Conservation (phyloP, 257 asterid species). For the Solanum chmielewskii region DNA sequence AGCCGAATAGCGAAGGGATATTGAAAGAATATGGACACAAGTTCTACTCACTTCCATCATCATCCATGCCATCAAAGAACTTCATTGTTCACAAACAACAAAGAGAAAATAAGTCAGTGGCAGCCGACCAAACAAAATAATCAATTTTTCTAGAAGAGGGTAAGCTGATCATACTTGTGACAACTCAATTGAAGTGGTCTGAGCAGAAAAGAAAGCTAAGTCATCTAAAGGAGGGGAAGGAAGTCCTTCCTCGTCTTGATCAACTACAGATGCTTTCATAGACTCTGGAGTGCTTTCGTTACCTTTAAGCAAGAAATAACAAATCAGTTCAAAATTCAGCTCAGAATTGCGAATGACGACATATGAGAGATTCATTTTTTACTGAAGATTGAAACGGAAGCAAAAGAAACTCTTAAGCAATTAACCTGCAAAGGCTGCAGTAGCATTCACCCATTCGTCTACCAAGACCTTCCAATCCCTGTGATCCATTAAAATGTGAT, state of each 20-base stretch:
- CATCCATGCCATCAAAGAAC: conserved; percentile 98
- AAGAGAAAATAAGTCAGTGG: conserved; percentile 13
- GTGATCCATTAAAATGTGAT: conserved; percentile 15
- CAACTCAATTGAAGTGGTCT: conserved; percentile 52
- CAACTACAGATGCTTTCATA: conserved; percentile 43
- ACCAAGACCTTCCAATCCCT: conserved; percentile 80
- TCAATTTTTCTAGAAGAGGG: not conserved
- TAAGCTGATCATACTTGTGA: conserved; percentile 39
- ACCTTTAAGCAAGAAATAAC: not conserved
- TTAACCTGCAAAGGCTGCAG: conserved; percentile 48
- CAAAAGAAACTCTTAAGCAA: not conserved
- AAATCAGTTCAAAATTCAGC: not conserved
- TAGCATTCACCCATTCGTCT: conserved; percentile 54
- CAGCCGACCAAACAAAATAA: not conserved
- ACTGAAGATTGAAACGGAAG: not conserved
- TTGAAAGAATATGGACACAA: conserved; percentile 17
- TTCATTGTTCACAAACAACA: conserved; percentile 20
- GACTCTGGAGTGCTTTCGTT: conserved; percentile 60
- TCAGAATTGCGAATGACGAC: not conserved
- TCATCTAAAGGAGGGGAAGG: conserved; percentile 98
- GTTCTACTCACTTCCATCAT: conserved; percentile 89
- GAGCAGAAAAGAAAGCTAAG: conserved; percentile 63
- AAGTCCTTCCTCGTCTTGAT: conserved; percentile 69
- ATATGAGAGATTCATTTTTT: not conserved
- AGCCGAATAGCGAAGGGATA: conserved; percentile 36